A percentile compares a stretch with the other conserved stretches of the same genome.
Evolutionary conservation across 2,329 filamentous ascomycete species (phyloP).

Genomic region (Zasmidium cellare): DNA sequence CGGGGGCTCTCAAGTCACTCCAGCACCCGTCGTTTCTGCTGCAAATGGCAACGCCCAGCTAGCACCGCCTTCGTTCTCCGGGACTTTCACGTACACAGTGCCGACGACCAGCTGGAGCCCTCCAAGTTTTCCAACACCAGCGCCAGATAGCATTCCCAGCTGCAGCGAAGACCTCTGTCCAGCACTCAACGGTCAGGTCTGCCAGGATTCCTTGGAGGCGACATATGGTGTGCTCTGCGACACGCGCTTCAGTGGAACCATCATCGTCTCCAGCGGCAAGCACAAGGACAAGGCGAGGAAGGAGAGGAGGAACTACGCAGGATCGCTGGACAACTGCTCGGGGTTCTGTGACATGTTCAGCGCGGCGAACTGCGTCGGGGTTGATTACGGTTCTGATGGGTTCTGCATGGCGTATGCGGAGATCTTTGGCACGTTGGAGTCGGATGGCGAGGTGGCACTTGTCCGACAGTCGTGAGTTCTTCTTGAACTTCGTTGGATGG

Average conservation of each 20-base stretch:
- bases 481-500: not conserved
- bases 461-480: not conserved
- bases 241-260: constrained; percentile 17
- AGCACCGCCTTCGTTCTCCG: not conserved
- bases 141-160: constrained; percentile 1
- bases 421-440: constrained; percentile 18
- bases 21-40: not conserved
- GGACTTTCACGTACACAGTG: constrained; percentile 2
- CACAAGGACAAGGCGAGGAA: constrained; percentile 3
- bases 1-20: not conserved
- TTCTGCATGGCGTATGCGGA: constrained; percentile 15
- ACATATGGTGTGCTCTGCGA: constrained; percentile 23
- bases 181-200: constrained; percentile 10
- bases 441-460: constrained; percentile 5
- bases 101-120: constrained; percentile 4
- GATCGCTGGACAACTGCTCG: constrained; percentile 13
- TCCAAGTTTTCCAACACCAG: constrained; percentile 3
- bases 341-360: constrained; percentile 21
- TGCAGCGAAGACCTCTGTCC: constrained; percentile 23
- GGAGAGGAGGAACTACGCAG: constrained; percentile 15
- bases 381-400: constrained; percentile 15
- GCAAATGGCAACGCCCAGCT: not conserved
- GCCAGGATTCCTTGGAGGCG: constrained; percentile 12
- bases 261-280: constrained; percentile 23
- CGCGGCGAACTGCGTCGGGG: constrained; percentile 12